These are phyloP conservation scores for Metschnikowia lunata DNA, from an alignment of 805 yeast genomes.

Conservation along the genomic window DNA sequence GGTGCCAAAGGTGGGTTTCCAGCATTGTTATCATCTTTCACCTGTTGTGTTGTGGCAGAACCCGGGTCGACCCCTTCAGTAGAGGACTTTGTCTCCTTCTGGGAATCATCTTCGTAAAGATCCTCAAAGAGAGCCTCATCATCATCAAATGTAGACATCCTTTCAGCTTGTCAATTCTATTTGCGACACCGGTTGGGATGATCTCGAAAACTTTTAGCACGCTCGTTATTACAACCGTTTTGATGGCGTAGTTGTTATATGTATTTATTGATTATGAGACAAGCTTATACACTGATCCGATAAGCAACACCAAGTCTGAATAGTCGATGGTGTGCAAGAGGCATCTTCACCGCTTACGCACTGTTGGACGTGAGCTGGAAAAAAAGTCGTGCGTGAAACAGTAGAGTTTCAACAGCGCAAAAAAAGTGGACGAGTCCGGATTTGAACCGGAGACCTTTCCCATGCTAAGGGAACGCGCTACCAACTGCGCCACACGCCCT, in stretches of 20 bases:
- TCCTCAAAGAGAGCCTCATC: constrained; percentile 94
- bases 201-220: no score
- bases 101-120: constrained; percentile 49
- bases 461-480: constrained; percentile 62
- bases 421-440: constrained; percentile 67
- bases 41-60: neutral
- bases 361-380: constrained; percentile 1
- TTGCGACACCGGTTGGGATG: no score
- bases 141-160: constrained; percentile 55
- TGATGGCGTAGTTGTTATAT: no score
- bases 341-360: neutral
- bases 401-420: constrained; percentile 4
- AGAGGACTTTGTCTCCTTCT: constrained; percentile 12
- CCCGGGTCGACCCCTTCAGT: constrained; percentile 7
- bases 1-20: neutral
- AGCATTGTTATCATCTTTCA: neutral
- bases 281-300: no score
- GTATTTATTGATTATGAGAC: no score
- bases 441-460: constrained; percentile 69
- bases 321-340: no score
- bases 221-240: no score
- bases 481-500: constrained; percentile 85
- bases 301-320: no score
- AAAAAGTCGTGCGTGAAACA: constrained; percentile 4
- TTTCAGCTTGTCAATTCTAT: neutral